Evolutionary conservation across 2,329 filamentous ascomycete genomes (phyloP).

Genomic region (Fusarium robinianum): DNA sequence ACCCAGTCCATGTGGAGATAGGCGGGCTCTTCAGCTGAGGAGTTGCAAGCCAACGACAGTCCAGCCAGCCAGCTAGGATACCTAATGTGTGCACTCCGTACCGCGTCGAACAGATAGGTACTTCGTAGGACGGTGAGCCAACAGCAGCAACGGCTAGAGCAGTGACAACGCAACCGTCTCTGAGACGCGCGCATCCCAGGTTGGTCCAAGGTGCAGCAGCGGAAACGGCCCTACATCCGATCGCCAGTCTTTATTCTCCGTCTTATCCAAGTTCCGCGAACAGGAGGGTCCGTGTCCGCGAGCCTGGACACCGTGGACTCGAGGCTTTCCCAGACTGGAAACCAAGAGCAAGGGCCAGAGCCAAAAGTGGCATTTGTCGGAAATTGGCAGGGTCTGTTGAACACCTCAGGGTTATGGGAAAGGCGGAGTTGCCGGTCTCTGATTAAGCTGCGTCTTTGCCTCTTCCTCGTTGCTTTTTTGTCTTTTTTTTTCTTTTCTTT

Average conservation of each 20-base stretch:
- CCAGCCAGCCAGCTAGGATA: background rate
- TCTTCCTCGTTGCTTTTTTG: constrained; percentile 4
- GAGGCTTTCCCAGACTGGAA: constrained; percentile 20
- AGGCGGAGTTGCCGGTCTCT: background rate
- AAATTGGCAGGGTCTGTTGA: constrained; percentile 21
- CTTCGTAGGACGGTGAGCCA: no score
- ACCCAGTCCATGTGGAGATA: constrained; percentile 20
- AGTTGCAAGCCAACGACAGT: constrained; percentile 9
- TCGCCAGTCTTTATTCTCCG: constrained; percentile 1
- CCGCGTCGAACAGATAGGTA: no score
- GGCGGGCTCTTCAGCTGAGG: constrained; percentile 21
- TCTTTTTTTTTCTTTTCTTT: constrained; percentile 7
- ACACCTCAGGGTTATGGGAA: background rate
- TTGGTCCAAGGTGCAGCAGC: constrained; percentile 1
- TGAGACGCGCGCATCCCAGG: background rate
- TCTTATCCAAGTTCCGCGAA: constrained; percentile 12
- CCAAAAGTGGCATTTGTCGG: constrained; percentile 15
- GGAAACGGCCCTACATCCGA: constrained; percentile 11
- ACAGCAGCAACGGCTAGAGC: no score
- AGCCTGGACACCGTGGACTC: constrained; percentile 15
- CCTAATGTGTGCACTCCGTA: no score
- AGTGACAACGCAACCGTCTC: background rate
- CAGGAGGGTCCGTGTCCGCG: constrained; percentile 12
- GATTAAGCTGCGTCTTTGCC: background rate
- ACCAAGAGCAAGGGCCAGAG: constrained; percentile 10